Conservation (phyloP, 2,329 filamentous ascomycete species). For the Fusarium luffae region DNA sequence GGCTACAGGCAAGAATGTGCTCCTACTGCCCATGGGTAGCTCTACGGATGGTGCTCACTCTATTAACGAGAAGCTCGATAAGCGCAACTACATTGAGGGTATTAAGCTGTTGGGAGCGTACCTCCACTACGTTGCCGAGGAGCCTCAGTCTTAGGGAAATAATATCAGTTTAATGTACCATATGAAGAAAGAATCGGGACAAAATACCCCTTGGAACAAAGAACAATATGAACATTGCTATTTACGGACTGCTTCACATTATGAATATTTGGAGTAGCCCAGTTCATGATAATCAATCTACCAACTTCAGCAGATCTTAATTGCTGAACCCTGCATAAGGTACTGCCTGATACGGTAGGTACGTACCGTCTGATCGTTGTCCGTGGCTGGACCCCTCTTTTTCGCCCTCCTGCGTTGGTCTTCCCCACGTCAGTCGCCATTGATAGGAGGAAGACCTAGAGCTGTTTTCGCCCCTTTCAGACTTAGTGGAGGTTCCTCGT, state of each 20-base stretch:
- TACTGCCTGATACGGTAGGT: constrained; percentile 18
- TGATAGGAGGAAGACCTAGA: neutral
- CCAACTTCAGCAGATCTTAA: neutral
- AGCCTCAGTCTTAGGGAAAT: constrained; percentile 65
- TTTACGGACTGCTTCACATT: neutral
- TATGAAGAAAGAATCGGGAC: constrained; percentile 13
- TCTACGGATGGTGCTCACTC: constrained; percentile 96
- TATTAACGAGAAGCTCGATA: constrained; percentile 98
- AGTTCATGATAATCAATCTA: neutral
- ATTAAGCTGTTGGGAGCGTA: constrained; percentile 96
- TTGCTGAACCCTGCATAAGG: neutral
- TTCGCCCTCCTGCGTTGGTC: neutral
- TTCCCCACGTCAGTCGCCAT: constrained; percentile 18
- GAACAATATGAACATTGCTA: neutral
- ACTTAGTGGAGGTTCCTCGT: constrained; percentile 5
- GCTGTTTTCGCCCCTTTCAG: constrained; percentile 32
- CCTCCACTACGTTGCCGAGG: constrained; percentile 93
- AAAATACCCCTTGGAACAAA: neutral
- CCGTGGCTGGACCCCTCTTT: constrained; percentile 26
- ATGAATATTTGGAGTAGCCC: neutral
- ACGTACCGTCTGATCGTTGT: constrained; percentile 7
- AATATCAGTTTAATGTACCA: constrained; percentile 22
- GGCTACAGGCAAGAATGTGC: constrained; percentile 96
- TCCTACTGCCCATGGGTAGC: constrained; percentile 96
- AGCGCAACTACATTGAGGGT: constrained; percentile 97